These are phyloP conservation scores for Westerdykella ornata DNA, from an alignment of 2,329 filamentous ascomycete species.

Conservation along the genomic window DNA sequence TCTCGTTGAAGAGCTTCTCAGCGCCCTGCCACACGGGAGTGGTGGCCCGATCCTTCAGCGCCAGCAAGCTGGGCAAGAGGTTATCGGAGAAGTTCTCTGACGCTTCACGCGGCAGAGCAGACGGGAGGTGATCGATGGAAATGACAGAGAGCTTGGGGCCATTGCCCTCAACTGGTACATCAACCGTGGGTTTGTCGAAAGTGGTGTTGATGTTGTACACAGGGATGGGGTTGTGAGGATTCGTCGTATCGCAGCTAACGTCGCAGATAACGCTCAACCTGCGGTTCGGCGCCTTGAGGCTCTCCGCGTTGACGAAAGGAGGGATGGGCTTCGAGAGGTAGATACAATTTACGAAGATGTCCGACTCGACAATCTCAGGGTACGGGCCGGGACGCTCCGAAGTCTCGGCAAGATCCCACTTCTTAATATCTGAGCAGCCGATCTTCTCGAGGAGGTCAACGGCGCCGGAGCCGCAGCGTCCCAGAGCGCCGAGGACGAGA, in stretches of 20 bases:
- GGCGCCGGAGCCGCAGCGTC: constrained; percentile 77
- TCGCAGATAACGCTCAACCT: constrained; percentile 61
- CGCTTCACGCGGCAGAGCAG: constrained; percentile 76
- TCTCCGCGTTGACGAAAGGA: constrained; percentile 69
- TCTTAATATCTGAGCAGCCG: constrained; percentile 63
- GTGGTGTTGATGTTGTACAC: constrained; percentile 81
- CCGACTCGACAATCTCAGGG: constrained; percentile 63
- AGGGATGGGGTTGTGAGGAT: constrained; percentile 66
- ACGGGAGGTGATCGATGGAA: constrained; percentile 46
- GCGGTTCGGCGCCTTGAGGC: constrained; percentile 60
- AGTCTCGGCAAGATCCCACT: constrained; percentile 78
- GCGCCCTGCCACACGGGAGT: constrained; percentile 78
- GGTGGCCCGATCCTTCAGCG: constrained; percentile 67
- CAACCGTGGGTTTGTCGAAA: constrained; percentile 80
- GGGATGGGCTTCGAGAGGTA: constrained; percentile 75
- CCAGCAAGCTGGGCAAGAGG: constrained; percentile 68
- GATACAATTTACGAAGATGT: constrained; percentile 53
- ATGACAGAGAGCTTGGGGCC: constrained; percentile 67
- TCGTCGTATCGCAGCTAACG: constrained; percentile 60
- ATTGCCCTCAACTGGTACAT: constrained; percentile 55
- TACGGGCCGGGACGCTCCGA: constrained; percentile 60
- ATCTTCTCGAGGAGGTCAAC: constrained; percentile 71
- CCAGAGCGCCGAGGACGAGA: constrained; percentile 73
- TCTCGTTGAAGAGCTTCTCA: constrained; percentile 76
- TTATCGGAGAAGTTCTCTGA: constrained; percentile 77